phyloP scores from a whole-genome alignment of 2,329 filamentous ascomycete genomes.

The Colletotrichum phormii region DNA sequence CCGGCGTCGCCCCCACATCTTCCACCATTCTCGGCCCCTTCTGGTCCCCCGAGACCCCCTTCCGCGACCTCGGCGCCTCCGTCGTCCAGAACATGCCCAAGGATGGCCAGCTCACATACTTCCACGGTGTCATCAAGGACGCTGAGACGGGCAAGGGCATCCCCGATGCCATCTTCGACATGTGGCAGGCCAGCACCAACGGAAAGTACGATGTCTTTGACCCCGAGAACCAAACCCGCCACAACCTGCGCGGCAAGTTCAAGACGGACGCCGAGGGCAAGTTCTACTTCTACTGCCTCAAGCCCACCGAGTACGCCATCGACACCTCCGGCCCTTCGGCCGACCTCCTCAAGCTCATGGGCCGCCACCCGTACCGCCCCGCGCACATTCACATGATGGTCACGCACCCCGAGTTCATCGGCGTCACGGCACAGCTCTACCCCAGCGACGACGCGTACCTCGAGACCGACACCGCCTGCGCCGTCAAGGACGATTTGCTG shows the following conservation, averaged over 20 bases:
- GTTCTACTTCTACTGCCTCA: slow-evolving; percentile 72
- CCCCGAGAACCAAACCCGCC: slow-evolving; percentile 67
- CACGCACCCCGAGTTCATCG: slow-evolving; percentile 65
- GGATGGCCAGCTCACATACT: slow-evolving; percentile 33
- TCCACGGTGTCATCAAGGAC: slow-evolving; percentile 37
- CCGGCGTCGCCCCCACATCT: slow-evolving; percentile 32
- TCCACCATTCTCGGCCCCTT: slow-evolving; percentile 37
- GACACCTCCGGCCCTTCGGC: slow-evolving; percentile 61
- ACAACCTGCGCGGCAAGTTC: slow-evolving; percentile 75
- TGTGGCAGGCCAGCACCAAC: slow-evolving; percentile 73
- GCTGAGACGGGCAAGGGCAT: slow-evolving; percentile 41
- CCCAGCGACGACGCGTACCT: slow-evolving; percentile 69
- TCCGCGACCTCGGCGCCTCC: slow-evolving; percentile 35
- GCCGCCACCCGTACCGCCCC: slow-evolving; percentile 40
- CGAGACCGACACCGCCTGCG: slow-evolving; percentile 49
- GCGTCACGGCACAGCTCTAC: slow-evolving; percentile 77
- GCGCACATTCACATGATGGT: slow-evolving; percentile 44
- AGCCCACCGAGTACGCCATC: slow-evolving; percentile 72
- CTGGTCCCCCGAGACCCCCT: slow-evolving; percentile 38
- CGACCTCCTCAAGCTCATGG: slow-evolving; percentile 40
- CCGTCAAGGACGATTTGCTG: slow-evolving; percentile 51
- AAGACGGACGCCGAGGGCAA: slow-evolving; percentile 70
- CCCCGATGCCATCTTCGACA: slow-evolving; percentile 64
- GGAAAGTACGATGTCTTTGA: slow-evolving; percentile 71
- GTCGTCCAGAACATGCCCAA: slow-evolving; percentile 37